Evolutionary conservation across 495 filamentous ascomycete species (phyloP).

Genomic region (Penicillium coffeae): DNA sequence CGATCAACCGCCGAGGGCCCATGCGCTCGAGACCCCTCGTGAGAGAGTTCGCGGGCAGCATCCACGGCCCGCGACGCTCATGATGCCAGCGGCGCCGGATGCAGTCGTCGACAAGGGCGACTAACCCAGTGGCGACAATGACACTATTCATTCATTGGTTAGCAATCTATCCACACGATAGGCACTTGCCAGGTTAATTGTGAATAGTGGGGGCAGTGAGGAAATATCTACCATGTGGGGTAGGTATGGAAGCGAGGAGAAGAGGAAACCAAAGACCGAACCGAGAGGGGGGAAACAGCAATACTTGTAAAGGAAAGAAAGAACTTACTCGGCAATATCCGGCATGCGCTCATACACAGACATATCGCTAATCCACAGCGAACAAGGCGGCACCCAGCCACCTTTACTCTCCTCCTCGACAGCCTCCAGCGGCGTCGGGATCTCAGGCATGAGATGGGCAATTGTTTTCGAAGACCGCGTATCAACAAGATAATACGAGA

Average conservation of each 20-base stretch:
- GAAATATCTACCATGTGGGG: too few species aligned
- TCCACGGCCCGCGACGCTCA: constrained; percentile 55
- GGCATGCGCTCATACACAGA: constrained; percentile 60
- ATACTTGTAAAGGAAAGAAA: not conserved
- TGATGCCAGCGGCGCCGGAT: constrained; percentile 76
- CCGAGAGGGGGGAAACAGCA: not conserved
- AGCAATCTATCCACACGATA: too few species aligned
- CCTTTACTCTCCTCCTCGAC: constrained; percentile 73
- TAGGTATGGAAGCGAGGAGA: not conserved
- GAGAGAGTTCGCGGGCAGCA: constrained; percentile 53
- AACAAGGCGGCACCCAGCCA: constrained; percentile 87
- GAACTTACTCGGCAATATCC: constrained; percentile 90
- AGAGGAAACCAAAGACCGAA: not conserved
- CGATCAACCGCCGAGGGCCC: constrained; percentile 68
- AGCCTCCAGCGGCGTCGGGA: constrained; percentile 63
- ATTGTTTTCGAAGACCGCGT: constrained; percentile 58
- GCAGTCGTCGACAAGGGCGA: constrained; percentile 87
- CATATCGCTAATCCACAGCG: constrained; percentile 80
- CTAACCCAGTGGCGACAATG: constrained; percentile 85
- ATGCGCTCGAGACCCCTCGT: constrained; percentile 61
- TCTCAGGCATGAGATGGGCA: constrained; percentile 83
- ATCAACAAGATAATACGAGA: constrained; percentile 76
- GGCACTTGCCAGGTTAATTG: too few species aligned
- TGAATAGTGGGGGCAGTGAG: too few species aligned
- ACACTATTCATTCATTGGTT: too few species aligned